phyloP scores from a whole-genome alignment of 305 asterid genomes.

The Solanum aculeatissimum region DNA sequence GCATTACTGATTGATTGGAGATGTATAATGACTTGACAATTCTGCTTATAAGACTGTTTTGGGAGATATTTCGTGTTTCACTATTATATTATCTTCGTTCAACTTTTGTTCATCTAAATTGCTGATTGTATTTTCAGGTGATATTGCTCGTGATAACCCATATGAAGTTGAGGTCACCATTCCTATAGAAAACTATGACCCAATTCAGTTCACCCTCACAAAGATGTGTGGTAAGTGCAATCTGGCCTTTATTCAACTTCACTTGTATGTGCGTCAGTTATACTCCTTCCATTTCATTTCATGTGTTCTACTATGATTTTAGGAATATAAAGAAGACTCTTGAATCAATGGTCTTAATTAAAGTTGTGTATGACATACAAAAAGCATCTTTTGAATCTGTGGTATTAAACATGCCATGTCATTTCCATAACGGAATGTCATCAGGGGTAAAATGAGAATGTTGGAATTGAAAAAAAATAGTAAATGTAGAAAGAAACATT shows the following conservation, averaged over 20 bases:
- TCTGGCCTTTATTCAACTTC: conserved; percentile 1
- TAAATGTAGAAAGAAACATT: background rate
- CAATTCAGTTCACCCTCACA: conserved; percentile 62
- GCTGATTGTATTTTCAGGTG: conserved; percentile 38
- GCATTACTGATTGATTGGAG: conserved; percentile 57
- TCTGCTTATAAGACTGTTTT: background rate
- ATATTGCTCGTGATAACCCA: conserved; percentile 45
- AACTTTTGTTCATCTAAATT: conserved; percentile 7
- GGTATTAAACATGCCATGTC: background rate
- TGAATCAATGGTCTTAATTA: background rate
- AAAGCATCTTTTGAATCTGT: background rate
- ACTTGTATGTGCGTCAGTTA: background rate
- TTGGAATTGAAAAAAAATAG: background rate
- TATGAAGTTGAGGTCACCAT: conserved; percentile 78
- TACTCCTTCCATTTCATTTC: background rate
- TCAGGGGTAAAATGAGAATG: background rate
- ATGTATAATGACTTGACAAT: conserved; percentile 35
- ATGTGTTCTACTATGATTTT: background rate
- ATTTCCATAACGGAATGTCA: background rate
- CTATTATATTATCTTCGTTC: background rate
- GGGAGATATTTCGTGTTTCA: background rate
- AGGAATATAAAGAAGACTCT: background rate
- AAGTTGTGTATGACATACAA: background rate
- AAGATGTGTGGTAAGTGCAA: conserved; percentile 68
- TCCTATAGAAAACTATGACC: conserved; percentile 66